Conservation (phyloP, 805 yeast genomes). For the Komagataella phaffii region DNA sequence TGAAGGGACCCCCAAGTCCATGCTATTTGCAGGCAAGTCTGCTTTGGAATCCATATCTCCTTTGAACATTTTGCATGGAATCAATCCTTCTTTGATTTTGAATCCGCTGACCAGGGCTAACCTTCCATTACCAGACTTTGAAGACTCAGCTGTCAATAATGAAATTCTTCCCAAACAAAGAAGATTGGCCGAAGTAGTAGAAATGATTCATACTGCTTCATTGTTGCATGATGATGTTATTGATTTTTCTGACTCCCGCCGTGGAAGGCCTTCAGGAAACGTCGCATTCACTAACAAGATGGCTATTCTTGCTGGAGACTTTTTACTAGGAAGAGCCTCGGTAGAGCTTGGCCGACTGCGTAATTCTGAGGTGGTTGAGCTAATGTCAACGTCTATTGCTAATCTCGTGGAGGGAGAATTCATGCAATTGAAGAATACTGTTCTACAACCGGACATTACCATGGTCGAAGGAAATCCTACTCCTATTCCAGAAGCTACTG, state of each 20-base stretch:
- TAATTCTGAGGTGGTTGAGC: conserved; percentile 94
- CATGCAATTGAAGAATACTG: conserved; percentile 95
- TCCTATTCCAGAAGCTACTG: conserved; percentile 42
- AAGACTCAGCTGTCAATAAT: conserved; percentile 34
- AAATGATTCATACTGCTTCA: conserved; percentile 96
- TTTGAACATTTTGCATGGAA: conserved; percentile 72
- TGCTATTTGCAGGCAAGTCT: conserved; percentile 46
- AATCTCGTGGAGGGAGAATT: conserved; percentile 97
- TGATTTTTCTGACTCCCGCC: conserved; percentile 75
- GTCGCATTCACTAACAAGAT: conserved; percentile 90
- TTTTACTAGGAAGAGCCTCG: conserved; percentile 88
- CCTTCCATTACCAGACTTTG: conserved; percentile 46
- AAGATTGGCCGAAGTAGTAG: conserved; percentile 92
- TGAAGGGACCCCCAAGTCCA: conserved; percentile 38
- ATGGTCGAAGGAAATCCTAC: conserved; percentile 33
- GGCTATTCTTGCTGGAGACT: conserved; percentile 97
- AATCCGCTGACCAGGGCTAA: conserved; percentile 80
- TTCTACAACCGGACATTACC: conserved; percentile 36
- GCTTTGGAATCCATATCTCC: conserved; percentile 65
- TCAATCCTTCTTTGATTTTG: conserved; percentile 69
- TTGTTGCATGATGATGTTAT: conserved; percentile 94
- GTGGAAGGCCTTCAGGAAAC: conserved; percentile 88
- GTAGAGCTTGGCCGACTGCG: conserved; percentile 87
- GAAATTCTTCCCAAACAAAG: conserved; percentile 93
- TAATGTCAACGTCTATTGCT: conserved; percentile 91